These are phyloP conservation scores for Vitis labrusca DNA, from an alignment of 164 flowering plant genomes.

Conservation along the genomic window DNA sequence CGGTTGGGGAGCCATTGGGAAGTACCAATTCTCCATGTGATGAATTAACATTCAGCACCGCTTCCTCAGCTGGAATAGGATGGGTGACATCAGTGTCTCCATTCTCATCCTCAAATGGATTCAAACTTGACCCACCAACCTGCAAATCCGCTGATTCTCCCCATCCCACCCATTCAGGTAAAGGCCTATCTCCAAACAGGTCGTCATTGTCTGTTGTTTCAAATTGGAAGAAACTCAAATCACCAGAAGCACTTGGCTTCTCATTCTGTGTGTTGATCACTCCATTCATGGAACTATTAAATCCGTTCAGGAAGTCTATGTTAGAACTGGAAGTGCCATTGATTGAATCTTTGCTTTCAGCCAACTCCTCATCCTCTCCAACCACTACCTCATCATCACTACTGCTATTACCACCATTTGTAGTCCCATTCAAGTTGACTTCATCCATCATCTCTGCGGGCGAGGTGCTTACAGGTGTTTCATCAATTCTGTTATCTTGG, in stretches of 20 bases:
- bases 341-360: constrained; percentile 35
- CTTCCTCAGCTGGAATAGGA: constrained; percentile 22
- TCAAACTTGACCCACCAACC: constrained; percentile 56
- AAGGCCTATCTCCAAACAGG: constrained; percentile 52
- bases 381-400: constrained; percentile 93
- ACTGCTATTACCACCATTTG: constrained; percentile 62
- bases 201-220: constrained; percentile 44
- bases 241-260: constrained; percentile 34
- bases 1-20: constrained; percentile 47
- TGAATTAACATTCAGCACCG: constrained; percentile 13
- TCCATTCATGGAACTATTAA: constrained; percentile 21
- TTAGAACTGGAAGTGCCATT: constrained; percentile 43
- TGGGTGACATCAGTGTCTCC: constrained; percentile 12
- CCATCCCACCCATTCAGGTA: constrained; percentile 87
- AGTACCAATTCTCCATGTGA: constrained; percentile 35
- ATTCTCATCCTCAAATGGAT: constrained; percentile 52
- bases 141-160: constrained; percentile 58
- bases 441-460: constrained; percentile 61
- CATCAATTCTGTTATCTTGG: constrained; percentile 68
- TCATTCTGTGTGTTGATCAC: constrained; percentile 19
- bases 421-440: constrained; percentile 54
- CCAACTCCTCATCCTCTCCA: constrained; percentile 77
- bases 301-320: constrained; percentile 20
- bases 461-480: constrained; percentile 51
- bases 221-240: constrained; percentile 41